A percentile compares a stretch with the other conserved stretches of the same genome.
Conservation (phyloP, 805 yeast genomes). For the Candida montana region DNA sequence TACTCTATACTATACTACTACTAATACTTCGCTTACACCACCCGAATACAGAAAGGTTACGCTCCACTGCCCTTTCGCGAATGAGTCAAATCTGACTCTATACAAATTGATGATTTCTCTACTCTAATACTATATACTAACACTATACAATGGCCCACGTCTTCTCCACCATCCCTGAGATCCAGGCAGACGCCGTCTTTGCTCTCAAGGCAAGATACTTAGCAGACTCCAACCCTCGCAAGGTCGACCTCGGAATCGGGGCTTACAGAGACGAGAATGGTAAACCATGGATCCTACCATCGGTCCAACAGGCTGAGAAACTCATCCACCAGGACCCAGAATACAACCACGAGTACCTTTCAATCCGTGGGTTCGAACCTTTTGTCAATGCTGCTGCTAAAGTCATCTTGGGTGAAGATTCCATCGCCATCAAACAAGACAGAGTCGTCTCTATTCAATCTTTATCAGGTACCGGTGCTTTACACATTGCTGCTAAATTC, state of each 20-base stretch:
- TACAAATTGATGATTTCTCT: no score
- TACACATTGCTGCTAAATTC: constrained; percentile 75
- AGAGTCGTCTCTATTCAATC: constrained; percentile 66
- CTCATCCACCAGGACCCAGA: constrained; percentile 50
- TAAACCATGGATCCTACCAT: constrained; percentile 67
- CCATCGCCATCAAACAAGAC: constrained; percentile 42
- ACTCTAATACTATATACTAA: no score
- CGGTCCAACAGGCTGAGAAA: constrained; percentile 65
- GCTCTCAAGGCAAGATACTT: constrained; percentile 66
- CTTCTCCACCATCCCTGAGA: constrained; percentile 47
- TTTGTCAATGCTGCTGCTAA: constrained; percentile 68
- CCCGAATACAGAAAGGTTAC: background rate
- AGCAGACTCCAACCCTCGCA: constrained; percentile 52
- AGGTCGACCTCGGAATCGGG: constrained; percentile 86
- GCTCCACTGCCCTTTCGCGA: background rate
- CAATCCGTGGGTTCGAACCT: constrained; percentile 70
- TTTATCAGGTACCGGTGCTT: constrained; percentile 85
- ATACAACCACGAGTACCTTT: constrained; percentile 82
- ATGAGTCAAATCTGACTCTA: no score
- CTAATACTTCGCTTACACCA: no score
- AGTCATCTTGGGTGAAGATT: constrained; percentile 62
- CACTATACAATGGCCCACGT: constrained; percentile 27
- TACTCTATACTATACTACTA: no score
- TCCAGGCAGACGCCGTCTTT: constrained; percentile 86
- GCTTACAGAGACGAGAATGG: constrained; percentile 68